Evolutionary conservation across 495 filamentous ascomycete genomes (phyloP), one percentile per base, ranked within the genome.

Genomic region (Talaromyces stipitatus): DNA sequence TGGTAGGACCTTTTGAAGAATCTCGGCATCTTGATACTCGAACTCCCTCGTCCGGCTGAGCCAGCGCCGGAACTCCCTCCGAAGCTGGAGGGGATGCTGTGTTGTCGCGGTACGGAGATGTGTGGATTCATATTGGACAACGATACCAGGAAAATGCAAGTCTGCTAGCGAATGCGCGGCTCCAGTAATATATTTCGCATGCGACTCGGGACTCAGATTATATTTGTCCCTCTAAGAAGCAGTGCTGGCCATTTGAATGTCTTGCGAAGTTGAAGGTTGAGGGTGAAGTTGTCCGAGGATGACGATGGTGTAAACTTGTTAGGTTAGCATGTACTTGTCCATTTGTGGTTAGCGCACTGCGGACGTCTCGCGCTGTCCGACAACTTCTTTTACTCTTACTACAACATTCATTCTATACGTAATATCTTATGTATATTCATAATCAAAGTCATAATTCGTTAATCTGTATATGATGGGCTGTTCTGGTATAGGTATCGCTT

Each of bases 71-170:
- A 57, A 7, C 75, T 78, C 61, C 68, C 64, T 55, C 81, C 81
- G 55, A 83, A 84, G 54, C 72, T 80, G 33, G 76, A 64, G 14
- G 79, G 71, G 33, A 70, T 72, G 55, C 74, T 79, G 74, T 82
- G 75, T 70, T 81, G 82, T 54, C 82, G 79, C 18, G 81, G 82
- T 36, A 82, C 71, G 16, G 82, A 82, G 60, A 84, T 85, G 61
- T 84, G 81, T 55, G 82, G 80, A 67, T 85, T 84, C 81, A 84
- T 85, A 9, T 38, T 56, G 51, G 16, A 23, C 48, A 3, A 50
- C 14, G 48, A 18, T 47, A 22, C 3, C n/a, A n/a, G n/a, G n/a
- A n/a, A n/a, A n/a, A n/a, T n/a, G 43, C 11, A 11, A 11, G 16
- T 23, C 43, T 5, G 22, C 7, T 5, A 5, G 48, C 7, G 14